Evolutionary conservation across 441 rosid species (phyloP), one percentile per base, ranked within the genome.

Genomic region (Cnidoscolus chayamansa): DNA sequence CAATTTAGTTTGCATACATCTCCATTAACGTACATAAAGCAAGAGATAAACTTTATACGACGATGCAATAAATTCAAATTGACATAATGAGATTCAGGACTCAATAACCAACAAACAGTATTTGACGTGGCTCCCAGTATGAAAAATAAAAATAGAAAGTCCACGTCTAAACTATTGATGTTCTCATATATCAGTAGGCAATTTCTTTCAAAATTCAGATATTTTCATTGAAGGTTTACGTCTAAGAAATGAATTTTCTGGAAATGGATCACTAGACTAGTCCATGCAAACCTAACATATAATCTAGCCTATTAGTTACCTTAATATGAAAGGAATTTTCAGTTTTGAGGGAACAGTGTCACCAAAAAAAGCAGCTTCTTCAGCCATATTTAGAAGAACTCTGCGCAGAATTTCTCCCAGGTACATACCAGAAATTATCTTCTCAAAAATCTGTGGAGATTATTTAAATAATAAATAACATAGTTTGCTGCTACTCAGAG

Each of bases 401-500:
- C 91, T 81, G 57, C 99, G 92, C 63, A 91, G 83, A 64, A 95
- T 86, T 74, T 93, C 99, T 73, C 97, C 99, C 80, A 95, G 79
- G 75, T 95, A 95, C 98, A 93, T 89, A 31, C 99, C 99, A 19
- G 99, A 95, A 51, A 91, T 88, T 0, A 89, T 61, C 86, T 95
- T 91, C 87, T 95, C 99, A 73, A 84, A 89, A 76, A 90, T 86
- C 98, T 95, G 84, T 37, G 10, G 48, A 55, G 48, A 59, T 47
- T 16, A 65, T 15, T 9, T 0, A 37, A 30, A 20, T 40, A 17
- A 51, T 16, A 35, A 63, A 10, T 13, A 35, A 62, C 60, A 30
- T 7, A 30, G 5, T 12, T 8, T 13, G 35, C 40, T 61, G 61
- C 37, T 64, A 50, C 13, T 31, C 37, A 55, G 65, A 64, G 53